Base-by-base conservation (phyloP, 345 rosid species). In the Raphanus raphanistrum region DNA sequence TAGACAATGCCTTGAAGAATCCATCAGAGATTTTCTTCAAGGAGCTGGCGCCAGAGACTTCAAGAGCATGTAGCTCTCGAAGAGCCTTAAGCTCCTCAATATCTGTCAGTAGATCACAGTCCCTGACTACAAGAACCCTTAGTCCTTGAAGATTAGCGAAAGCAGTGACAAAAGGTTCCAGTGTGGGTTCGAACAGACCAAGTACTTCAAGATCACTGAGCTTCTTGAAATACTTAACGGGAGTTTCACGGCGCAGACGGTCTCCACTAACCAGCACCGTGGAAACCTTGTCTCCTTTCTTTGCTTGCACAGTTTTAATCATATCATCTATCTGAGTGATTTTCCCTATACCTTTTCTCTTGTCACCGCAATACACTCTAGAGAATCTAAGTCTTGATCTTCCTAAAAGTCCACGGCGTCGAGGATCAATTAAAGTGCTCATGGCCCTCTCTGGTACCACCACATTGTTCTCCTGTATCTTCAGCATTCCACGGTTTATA, bases 11-110 rank as follows among this genome's bases (percentile, higher is more conserved):
- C 60, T 9, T 25, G 17, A 90, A 87, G 58, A 90, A 62, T 0
- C 62, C 32, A 0, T 72, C 78, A 4, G 76, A 7, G 15, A 88
- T 83, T 57, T 25, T 3, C 74, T 57, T 17, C 68, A 84, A 27
- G 78, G 80, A 74, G 31, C 80, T 77, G n/a, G 89, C 82, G 10
- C 82, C 90, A 15, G 92, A 85, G 54, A 90, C 82, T 85, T 90
- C 92, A 3, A 90, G 89, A 81, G 70, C 85, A 25, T 71, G 41
- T 60, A 88, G 82, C 0, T 3, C 15, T 26, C 12, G n/a, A 35
- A 86, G 86, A 17, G 25, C 6, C 66, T 13, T 8, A n/a, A 87
- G 67, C 11, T 29, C 33, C 5, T 70, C 13, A 3, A 85, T 63
- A 7, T 54, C 43, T 1, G 50, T 36, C 28, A 87, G 15, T n/a